Percentiles rank a stretch among this genome's conserved stretches.
Evolutionary conservation across 2,329 filamentous ascomycete genomes (phyloP).

Genomic region (Monilinia laxa): DNA sequence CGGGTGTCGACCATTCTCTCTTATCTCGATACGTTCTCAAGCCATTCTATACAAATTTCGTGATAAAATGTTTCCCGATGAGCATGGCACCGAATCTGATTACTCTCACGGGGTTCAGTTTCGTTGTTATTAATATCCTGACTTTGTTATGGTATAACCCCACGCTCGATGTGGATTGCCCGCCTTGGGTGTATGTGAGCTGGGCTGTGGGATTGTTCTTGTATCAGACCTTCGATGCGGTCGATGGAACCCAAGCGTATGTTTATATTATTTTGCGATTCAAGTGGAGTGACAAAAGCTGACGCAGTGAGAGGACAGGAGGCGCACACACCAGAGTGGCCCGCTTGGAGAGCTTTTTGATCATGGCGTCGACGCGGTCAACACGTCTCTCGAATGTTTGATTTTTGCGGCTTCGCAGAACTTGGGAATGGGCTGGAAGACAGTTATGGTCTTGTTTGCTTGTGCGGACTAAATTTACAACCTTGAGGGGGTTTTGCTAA

Average conservation of each 20-base stretch:
- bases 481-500: slow-evolving; percentile 21
- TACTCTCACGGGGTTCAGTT: slow-evolving; percentile 85
- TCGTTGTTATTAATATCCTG: slow-evolving; percentile 84
- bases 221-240: slow-evolving; percentile 98
- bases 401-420: slow-evolving; percentile 93
- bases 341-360: slow-evolving; percentile 96
- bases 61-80: slow-evolving; percentile 93
- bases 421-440: slow-evolving; percentile 88
- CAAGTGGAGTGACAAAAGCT: neutral
- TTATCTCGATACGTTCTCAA: slow-evolving; percentile 92
- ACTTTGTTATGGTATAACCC: slow-evolving; percentile 96
- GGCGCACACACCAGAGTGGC: slow-evolving; percentile 87
- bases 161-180: slow-evolving; percentile 89
- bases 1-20: slow-evolving; percentile 83
- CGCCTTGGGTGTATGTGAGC: slow-evolving; percentile 88
- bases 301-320: slow-evolving; percentile 42
- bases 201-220: slow-evolving; percentile 89
- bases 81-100: slow-evolving; percentile 89
- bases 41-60: slow-evolving; percentile 93
- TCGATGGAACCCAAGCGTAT: slow-evolving; percentile 90
- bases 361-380: slow-evolving; percentile 94
- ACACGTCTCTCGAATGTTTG: slow-evolving; percentile 89
- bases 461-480: slow-evolving; percentile 51
- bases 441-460: slow-evolving; percentile 78
- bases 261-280: slow-evolving; percentile 41